Evolutionary conservation across 192 early-diverging fungal species (phyloP), one percentile per base, ranked within the genome.

Genomic region (Linnemannia exigua): DNA sequence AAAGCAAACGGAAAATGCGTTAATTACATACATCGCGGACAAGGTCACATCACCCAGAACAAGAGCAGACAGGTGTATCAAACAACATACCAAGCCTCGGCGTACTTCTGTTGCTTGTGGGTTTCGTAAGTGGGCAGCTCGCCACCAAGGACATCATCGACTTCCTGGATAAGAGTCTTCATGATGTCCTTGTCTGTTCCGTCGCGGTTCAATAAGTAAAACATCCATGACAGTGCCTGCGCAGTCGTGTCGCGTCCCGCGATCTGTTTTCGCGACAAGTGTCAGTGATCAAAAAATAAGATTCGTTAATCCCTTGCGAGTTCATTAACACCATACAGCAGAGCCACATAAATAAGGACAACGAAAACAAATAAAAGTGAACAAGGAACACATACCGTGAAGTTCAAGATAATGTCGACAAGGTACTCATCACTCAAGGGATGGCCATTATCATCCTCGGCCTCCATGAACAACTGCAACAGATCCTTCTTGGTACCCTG

Each of bases 221-320:
- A 73, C 54, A 91, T 88, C 91, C 93, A 93, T 28, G 86, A 72
- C 19, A 93, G 77, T 16, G 80, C 75, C 33, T 79, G 87, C 20
- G 95, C 87, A 48, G 92, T 92, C 48, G 92, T 87, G 85, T 93
- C 88, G 72, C 93, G 82, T 31, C 87, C 87, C 47, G 84, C 84
- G 5, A 51, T 69, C 51, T 73, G n/a, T n/a, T n/a, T n/a, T n/a
- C n/a, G n/a, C n/a, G n/a, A n/a, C n/a, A n/a, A n/a, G n/a, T n/a
- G n/a, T n/a, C n/a, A n/a, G n/a, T 44, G 41, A 44, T 3, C 3
- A n/a, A n/a, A 44, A 9, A 44, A 36, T n/a, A 28, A 33, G 33
- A 33, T 15, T 5, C 11, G 25, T 28, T 19, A 37, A n/a, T n/a
- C n/a, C n/a, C n/a, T n/a, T n/a, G n/a, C n/a, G n/a, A n/a, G 1